phyloP scores from a whole-genome alignment of 2,329 filamentous ascomycete species.

The Cladosporium sp. region DNA sequence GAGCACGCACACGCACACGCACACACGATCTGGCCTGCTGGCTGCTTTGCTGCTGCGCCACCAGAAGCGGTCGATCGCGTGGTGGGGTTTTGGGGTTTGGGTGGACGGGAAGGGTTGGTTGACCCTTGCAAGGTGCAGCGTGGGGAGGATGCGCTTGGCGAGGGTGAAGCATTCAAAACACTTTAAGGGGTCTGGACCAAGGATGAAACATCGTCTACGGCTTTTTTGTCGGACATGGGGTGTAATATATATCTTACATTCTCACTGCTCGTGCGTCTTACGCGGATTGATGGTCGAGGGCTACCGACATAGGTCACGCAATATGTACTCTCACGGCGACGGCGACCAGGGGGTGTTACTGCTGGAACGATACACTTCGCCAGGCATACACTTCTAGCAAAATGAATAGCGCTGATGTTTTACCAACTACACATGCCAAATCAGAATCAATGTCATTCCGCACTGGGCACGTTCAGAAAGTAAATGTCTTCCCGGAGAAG shows the following conservation, averaged over 20 bases:
- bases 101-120: background rate
- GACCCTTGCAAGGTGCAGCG: conserved; percentile 1
- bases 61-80: background rate
- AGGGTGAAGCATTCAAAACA: background rate
- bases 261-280: background rate
- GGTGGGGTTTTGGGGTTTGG: background rate
- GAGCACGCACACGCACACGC: background rate
- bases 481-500: no score
- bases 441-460: no score
- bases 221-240: background rate
- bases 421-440: no score
- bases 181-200: conserved; percentile 3
- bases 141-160: conserved; percentile 1
- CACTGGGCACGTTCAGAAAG: no score
- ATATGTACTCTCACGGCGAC: no score
- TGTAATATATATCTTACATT: background rate
- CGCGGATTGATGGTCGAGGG: background rate
- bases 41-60: conserved; percentile 15
- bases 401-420: no score
- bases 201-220: conserved; percentile 15
- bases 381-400: no score
- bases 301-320: no score
- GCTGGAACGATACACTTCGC: no score
- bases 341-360: no score
- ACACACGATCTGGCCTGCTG: background rate